Percentiles rank a stretch among this genome's conserved stretches.
Evolutionary conservation across 768 basidiomycete genomes (phyloP).

Genomic region (Boletus insuetus): DNA sequence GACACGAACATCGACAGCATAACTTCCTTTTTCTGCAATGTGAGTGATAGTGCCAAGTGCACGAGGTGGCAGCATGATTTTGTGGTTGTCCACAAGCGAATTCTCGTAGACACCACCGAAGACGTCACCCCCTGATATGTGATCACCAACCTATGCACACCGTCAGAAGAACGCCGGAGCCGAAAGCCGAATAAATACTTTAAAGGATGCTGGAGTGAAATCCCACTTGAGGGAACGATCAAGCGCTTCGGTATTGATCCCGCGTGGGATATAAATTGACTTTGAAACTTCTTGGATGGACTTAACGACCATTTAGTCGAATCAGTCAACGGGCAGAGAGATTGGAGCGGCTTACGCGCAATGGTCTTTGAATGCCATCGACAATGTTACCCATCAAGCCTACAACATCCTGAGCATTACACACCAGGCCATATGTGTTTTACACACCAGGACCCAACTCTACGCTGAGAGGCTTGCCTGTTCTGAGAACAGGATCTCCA

Average conservation of each 20-base stretch:
- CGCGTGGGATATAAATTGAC: constrained; percentile 99
- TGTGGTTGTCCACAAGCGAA: constrained; percentile 93
- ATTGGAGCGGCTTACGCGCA: constrained; percentile 55
- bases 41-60: constrained; percentile 93
- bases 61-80: constrained; percentile 93
- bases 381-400: constrained; percentile 99
- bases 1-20: constrained; percentile 76
- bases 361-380: constrained; percentile 93
- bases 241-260: constrained; percentile 95
- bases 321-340: constrained; percentile 2
- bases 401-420: constrained; percentile 29
- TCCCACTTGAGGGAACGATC: constrained; percentile 92
- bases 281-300: constrained; percentile 95
- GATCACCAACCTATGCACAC: constrained; percentile 77
- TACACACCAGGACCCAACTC: constrained; percentile 91
- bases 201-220: constrained; percentile 80
- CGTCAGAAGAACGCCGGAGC: constrained; percentile 6
- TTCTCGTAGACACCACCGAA: constrained; percentile 97
- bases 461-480: constrained; percentile 96
- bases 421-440: background rate
- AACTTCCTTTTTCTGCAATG: constrained; percentile 92
- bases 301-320: constrained; percentile 31
- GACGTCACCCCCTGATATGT: constrained; percentile 95
- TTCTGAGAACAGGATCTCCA: constrained; percentile 95
- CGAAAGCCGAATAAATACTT: constrained; percentile 41